A percentile compares a stretch with the other conserved stretches of the same genome.
Evolutionary conservation across 176 grass and related monocot genomes (phyloP).

Genomic region (Bothriochloa decipiens): DNA sequence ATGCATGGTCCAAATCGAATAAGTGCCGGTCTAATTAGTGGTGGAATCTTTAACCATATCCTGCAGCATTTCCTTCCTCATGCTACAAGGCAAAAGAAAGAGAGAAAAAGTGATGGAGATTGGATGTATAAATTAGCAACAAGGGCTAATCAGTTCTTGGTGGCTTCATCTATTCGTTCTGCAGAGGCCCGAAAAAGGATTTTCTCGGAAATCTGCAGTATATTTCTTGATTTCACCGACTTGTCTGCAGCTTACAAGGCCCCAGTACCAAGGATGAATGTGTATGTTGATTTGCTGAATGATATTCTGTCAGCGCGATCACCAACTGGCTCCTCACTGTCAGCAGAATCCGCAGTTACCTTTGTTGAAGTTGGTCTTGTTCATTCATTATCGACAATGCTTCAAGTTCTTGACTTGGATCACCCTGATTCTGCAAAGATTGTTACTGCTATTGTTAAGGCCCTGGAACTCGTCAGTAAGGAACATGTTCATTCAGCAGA

Average conservation of each 20-base stretch:
- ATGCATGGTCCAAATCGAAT: conserved; percentile 44
- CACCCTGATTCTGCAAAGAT: conserved; percentile 92
- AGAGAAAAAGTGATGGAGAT: conserved; percentile 85
- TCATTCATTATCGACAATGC: conserved; percentile 62
- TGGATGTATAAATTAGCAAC: conserved; percentile 92
- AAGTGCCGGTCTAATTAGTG: conserved; percentile 35
- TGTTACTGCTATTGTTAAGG: conserved; percentile 83
- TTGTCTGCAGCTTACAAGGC: conserved; percentile 55
- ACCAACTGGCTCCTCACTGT: conserved; percentile 82
- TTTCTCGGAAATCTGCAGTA: conserved; percentile 78
- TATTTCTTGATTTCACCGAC: conserved; percentile 70
- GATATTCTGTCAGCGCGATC: conserved; percentile 97
- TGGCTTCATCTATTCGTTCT: conserved; percentile 93
- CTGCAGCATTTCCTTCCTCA: conserved; percentile 83
- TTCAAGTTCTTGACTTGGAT: conserved; percentile 89
- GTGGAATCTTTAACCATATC: conserved; percentile 83
- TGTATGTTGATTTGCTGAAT: conserved; percentile 87
- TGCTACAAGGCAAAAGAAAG: conserved; percentile 83
- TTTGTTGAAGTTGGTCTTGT: conserved; percentile 94
- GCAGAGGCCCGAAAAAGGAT: conserved; percentile 87
- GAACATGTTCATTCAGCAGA: conserved; percentile 85
- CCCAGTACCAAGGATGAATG: conserved; percentile 72
- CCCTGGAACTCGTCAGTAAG: conserved; percentile 86
- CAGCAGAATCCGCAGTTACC: conserved; percentile 80
- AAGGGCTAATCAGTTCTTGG: conserved; percentile 91